Base-by-base conservation (phyloP, 495 filamentous ascomycete species). In the Friedmanniomyces endolithicus region DNA sequence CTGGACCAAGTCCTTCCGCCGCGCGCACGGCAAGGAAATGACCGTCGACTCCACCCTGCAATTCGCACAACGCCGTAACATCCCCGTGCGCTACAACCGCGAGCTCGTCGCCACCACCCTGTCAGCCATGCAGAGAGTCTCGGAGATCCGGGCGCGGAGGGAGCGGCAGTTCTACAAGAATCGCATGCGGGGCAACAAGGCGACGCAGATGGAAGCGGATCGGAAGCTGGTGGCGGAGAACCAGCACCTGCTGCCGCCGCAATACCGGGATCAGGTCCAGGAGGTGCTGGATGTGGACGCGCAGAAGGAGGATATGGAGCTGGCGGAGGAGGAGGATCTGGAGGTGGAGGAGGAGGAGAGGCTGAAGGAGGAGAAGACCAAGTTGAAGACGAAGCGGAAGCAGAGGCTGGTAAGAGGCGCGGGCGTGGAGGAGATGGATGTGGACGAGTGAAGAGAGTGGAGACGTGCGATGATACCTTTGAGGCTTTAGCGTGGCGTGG, bases 1-100 rank as follows among this genome's bases (percentile, higher is more conserved):
- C 45, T 72, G 70, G 70, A 72, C 66, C 17, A 72, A 71, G 49
- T 55, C 65, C 35, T 67, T 65, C 62, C 59, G 66, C 27, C 61
- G 60, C 45, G 68, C 67, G n/a, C 66, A 70, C 55, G 61, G 57
- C 52, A 71, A 71, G 70, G 87, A 95, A 71, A 90, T 95, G 84
- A 83, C 85, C 59, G 90, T 97, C 70, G 92, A 99, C 78, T 82
- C 78, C 56, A 94, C 90, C 6, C 84, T 99, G 50, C 81, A 85
- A 65, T 95, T 99, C 77, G 82, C 88, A 52, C 82, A 84, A 52
- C 87, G 88, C 62, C 86, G 94, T 72, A 95, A 97, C 76, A 79
- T 95, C 50, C 92, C 92, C 62, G 80, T 92, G 53, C 87, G 88
- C 64, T 98, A 98, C 83, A 83, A 94, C 77, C 83, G 92, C 68